These are phyloP conservation scores for Neofusicoccum sp. DNA, from an alignment of 2,329 filamentous ascomycete species.

Conservation along the genomic window DNA sequence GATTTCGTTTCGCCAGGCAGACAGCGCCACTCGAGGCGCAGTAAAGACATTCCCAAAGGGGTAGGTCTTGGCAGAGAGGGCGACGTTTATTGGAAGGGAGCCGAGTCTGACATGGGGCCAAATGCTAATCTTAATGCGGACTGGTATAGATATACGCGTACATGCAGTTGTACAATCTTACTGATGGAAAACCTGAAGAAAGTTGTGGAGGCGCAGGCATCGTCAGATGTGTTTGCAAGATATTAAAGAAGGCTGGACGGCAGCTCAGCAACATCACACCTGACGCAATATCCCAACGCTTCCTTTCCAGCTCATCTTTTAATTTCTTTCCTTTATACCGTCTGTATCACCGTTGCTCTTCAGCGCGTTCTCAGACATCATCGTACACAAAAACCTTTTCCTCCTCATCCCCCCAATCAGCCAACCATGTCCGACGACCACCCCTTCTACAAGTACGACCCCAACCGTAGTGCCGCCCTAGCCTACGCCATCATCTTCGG, in stretches of 20 bases:
- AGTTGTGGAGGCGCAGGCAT: neutral
- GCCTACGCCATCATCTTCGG: conserved; percentile 2
- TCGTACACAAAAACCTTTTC: no score
- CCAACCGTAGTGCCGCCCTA: conserved; percentile 28
- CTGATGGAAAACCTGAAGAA: neutral
- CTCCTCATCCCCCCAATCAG: no score
- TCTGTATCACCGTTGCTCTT: no score
- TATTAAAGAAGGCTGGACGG: neutral
- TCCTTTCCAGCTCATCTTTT: neutral
- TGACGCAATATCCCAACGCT: neutral
- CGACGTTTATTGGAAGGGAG: no score
- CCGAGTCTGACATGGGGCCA: no score
- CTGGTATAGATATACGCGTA: no score
- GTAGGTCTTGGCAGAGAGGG: no score
- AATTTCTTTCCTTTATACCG: neutral
- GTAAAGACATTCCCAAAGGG: no score
- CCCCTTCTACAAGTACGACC: conserved; percentile 35
- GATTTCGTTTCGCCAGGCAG: no score
- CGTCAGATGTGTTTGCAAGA: neutral
- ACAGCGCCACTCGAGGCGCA: no score
- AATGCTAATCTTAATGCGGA: no score
- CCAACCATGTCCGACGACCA: neutral
- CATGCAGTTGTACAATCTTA: neutral
- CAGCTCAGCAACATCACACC: neutral
- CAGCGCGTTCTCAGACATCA: no score